A percentile compares a stretch with the other conserved stretches of the same genome.
Conservation (phyloP, 139 green algal genomes). For the Auxenochlorella pyrenoidosa region DNA sequence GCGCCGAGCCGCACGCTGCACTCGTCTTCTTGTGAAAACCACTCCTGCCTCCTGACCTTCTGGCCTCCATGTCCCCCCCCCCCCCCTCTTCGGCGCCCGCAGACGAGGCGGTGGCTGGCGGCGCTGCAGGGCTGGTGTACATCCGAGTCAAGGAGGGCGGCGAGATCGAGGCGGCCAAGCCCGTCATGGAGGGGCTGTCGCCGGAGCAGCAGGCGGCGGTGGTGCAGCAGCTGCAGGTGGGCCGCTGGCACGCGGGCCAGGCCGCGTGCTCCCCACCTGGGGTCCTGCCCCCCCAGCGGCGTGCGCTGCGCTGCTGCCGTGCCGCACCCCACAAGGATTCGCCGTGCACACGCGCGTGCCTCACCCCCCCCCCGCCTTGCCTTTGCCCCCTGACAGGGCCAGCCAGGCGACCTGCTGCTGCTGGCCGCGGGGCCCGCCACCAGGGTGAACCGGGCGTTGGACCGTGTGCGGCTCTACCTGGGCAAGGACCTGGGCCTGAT, state of each 20-base stretch:
- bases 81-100: too few relatives aligned
- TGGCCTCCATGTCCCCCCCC: too few relatives aligned
- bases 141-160: conserved; percentile 76
- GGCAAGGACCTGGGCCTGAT: conserved; percentile 75
- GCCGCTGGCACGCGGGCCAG: neutral
- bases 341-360: too few relatives aligned
- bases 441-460: conserved; percentile 82
- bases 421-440: conserved; percentile 77
- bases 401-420: conserved; percentile 88
- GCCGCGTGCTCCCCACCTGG: neutral
- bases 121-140: conserved; percentile 73
- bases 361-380: neutral
- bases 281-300: too few relatives aligned
- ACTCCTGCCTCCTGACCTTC: too few relatives aligned
- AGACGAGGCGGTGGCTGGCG: conserved; percentile 37
- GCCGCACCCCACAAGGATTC: too few relatives aligned
- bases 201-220: conserved; percentile 52
- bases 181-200: conserved; percentile 82
- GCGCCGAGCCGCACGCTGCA: too few relatives aligned
- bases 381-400: neutral
- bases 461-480: conserved; percentile 89
- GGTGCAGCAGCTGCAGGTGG: conserved; percentile 36
- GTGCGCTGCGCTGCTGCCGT: too few relatives aligned
- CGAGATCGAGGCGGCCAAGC: conserved; percentile 80
- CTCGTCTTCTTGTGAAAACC: too few relatives aligned